Base-by-base conservation (phyloP, 441 rosid species). In the Eruca vesicaria region DNA sequence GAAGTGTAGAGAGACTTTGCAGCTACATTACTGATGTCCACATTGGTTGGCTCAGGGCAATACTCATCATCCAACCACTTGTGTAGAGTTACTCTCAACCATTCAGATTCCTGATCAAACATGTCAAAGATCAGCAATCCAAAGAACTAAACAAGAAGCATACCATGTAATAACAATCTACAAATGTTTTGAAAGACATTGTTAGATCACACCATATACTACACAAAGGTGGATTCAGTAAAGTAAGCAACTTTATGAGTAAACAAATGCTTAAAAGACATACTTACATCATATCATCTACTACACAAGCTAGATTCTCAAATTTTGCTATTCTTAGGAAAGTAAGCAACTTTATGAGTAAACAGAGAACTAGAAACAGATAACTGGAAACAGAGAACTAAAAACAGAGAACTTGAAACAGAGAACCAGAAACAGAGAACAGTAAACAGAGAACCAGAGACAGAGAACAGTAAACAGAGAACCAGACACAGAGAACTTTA, bases 21-120 rank as follows among this genome's bases (percentile, higher is more conserved):
- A 65, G 97, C 97, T 66, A 92, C 90, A 59, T 85, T 38, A 73
- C 95, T 92, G 80, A 94, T 90, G 72, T 87, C 85, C 7, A 85
- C 85, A 76, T 92, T 94, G n/a, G 95, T 92, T 69, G 87, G 88
- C 86, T 92, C 98, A 9, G 97, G 98, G 76, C 96, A 94, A 80
- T 90, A 94, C 80, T 94, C 98, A 76, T 91, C 98, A 66, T 94
- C 96, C 68, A 94, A 78, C 98, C 97, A 94, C 78, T 89, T 92
- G 70, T 89, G 97, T 33, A 92, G 79, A 2, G 92, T 81, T 61
- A 88, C 83, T 80, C 88, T 84, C 23, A 92, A 86, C 98, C 98
- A 94, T 69, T 94, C 87, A 8, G 93, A 89, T 83, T 91, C 98
- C 97, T 93, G 65, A 66, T 0, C n/a, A 53, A 65, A 66, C 61